Base-by-base conservation (phyloP, 2,329 filamentous ascomycete species). In the Massarina eburnea region DNA sequence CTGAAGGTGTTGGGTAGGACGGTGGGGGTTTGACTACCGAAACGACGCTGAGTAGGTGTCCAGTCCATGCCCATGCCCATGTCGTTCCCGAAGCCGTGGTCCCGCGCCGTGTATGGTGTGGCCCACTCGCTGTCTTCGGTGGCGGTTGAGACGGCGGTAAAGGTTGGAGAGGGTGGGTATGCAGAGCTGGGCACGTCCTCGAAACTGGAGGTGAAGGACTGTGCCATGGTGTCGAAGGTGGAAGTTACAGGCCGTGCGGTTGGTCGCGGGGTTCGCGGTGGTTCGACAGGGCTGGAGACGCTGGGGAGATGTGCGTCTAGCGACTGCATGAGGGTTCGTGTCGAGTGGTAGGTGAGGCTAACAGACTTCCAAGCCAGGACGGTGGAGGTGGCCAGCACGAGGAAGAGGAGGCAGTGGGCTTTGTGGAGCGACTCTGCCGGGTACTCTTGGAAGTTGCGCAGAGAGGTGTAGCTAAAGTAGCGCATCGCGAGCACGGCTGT, bases 51-150 rank as follows among this genome's bases (percentile, higher is more conserved):
- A 0, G 82, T 82, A 1, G 85, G 84, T 2, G 83, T 80, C 83
- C 86, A 89, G 59, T 91, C 88, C 88, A 91, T 91, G 44, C 80
- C 79, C 30, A 86, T 80, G 1, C 72, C 73, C 35, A 20, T 38
- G 30, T n/a, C n/a, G n/a, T n/a, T n/a, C n/a, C 14, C 24, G 22
- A 36, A 40, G 48, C 41, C 45, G 33, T 48, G 43, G 35, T 47
- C 43, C 5, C 51, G 54, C 8, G 40, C 33, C 24, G 29, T 34
- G 39, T 52, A 57, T 7, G 61, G 59, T 1, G 63, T 65, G 9
- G 57, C 61, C 45, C 48, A 57, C 6, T 62, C 59, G 22, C 55
- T 67, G 20, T 55, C 55, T 43, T 60, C 44, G 8, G 57, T 59
- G 0, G 53, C 52, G 18, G 56, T 49, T 8, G 64, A 64, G 3